These are phyloP conservation scores for Pyrenophora graminea DNA, from an alignment of 2,329 filamentous ascomycete genomes.

Conservation along the genomic window DNA sequence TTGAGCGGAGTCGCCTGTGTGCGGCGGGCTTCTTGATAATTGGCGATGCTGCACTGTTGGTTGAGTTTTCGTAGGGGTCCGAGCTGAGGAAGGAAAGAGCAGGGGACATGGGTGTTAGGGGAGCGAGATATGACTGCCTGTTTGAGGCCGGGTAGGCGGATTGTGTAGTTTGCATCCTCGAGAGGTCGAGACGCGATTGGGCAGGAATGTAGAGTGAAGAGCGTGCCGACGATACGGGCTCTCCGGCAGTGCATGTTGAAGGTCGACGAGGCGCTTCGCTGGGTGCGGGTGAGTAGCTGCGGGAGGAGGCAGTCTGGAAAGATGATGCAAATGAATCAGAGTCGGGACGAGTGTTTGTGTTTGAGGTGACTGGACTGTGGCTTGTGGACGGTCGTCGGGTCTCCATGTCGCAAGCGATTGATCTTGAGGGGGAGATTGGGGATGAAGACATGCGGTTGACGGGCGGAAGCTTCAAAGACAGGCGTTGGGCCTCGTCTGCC, in stretches of 20 bases:
- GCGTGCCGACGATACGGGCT: slow-evolving; percentile 20
- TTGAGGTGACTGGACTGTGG: slow-evolving; percentile 32
- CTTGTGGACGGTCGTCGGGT: slow-evolving; percentile 36
- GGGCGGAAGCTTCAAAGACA: slow-evolving; percentile 31
- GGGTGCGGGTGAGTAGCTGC: slow-evolving; percentile 32
- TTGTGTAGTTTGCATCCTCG: slow-evolving; percentile 21
- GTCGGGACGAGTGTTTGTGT: slow-evolving; percentile 23
- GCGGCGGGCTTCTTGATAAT: slow-evolving; percentile 41
- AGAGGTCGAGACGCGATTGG: slow-evolving; percentile 21
- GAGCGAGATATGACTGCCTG: slow-evolving; percentile 23
- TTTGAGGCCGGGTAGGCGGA: slow-evolving; percentile 19
- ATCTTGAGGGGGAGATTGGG: slow-evolving; percentile 27
- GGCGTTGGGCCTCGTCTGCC: slow-evolving; percentile 30
- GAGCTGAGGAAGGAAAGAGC: slow-evolving; percentile 46
- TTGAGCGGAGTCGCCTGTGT: slow-evolving; percentile 44
- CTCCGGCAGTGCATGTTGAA: slow-evolving; percentile 22
- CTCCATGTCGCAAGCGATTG: slow-evolving; percentile 28
- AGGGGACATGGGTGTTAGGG: slow-evolving; percentile 37
- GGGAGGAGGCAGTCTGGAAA: slow-evolving; percentile 28
- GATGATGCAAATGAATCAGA: slow-evolving; percentile 32
- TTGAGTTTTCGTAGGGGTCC: slow-evolving; percentile 44
- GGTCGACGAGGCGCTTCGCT: slow-evolving; percentile 29
- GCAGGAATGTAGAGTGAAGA: slow-evolving; percentile 36
- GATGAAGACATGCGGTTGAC: slow-evolving; percentile 13
- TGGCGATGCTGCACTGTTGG: slow-evolving; percentile 35